Base-by-base conservation (phyloP, 345 rosid species). In the Aethionema arabicum region DNA sequence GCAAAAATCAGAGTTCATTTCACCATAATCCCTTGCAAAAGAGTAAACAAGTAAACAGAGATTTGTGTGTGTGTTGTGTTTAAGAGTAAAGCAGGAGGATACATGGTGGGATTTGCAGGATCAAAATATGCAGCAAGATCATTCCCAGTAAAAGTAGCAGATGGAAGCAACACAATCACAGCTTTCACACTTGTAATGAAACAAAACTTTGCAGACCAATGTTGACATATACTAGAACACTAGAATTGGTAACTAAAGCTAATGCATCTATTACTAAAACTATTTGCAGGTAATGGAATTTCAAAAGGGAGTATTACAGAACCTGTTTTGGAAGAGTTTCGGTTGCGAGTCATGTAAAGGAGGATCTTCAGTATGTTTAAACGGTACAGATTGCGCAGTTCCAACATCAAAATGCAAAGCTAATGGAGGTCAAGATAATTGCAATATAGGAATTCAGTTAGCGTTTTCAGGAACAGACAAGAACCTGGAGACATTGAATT, bases 61-160 rank as follows among this genome's bases (percentile, higher is more conserved):
- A 44, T 65, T 51, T 59, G 32, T 12, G 29, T 59, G 11, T 12
- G 29, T 59, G 11, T 12, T 60, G 4, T 60, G 27, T 14, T 59
- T 29, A 78, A 92, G 97, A 65, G 63, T 14, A 21, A 56, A 64
- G 59, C 77, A 11, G 96, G 97, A 53, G 95, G 96, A 39, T 77
- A 61, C 67, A 79, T 90, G 96, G 97, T 93, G 13, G 99, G 96
- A 37, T 93, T 90, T 58, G 92, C 97, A 2, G 99, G 99, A 15
- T 76, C 85, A 12, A 86, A 86, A 68, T 90, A 93, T 33, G 97
- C 99, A 40, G 99, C 97, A 35, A 85, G 99, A 78, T 93, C 99
- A 4, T 42, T 61, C 4, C 95, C 95, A 47, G 66, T 74, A 5
- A 76, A 81, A 68, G 86, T 90, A 48, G 84, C 89, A 8, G 90